Conservation (phyloP, 371 early-diverging fungal species). For the Syncephalastrum monosporum region DNA sequence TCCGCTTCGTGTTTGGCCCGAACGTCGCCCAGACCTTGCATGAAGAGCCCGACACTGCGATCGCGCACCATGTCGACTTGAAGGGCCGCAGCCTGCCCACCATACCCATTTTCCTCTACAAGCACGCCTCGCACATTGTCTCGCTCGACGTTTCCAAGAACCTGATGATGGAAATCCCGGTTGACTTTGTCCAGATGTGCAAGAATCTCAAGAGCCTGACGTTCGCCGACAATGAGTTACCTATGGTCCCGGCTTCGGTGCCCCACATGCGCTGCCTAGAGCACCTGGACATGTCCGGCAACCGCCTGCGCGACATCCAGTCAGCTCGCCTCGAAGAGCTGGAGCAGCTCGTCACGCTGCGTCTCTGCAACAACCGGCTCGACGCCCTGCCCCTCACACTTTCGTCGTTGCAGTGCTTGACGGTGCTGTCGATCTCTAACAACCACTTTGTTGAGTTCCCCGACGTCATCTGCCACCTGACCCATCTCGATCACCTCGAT, state of each 20-base stretch:
- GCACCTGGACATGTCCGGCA: constrained; percentile 77
- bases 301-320: constrained; percentile 67
- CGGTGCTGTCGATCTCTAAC: constrained; percentile 74
- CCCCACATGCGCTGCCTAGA: constrained; percentile 58
- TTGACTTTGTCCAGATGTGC: constrained; percentile 79
- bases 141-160: constrained; percentile 76
- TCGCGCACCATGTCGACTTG: constrained; percentile 67
- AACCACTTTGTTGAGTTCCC: constrained; percentile 79
- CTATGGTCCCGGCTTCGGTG: constrained; percentile 62
- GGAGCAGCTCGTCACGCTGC: constrained; percentile 57
- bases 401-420: constrained; percentile 55
- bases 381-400: constrained; percentile 64
- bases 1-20: constrained; percentile 76
- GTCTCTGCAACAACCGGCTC: constrained; percentile 76
- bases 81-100: constrained; percentile 67
- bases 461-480: constrained; percentile 56
- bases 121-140: constrained; percentile 61
- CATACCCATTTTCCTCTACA: constrained; percentile 76
- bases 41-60: constrained; percentile 39
- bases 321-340: constrained; percentile 66
- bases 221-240: constrained; percentile 68
- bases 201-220: constrained; percentile 62
- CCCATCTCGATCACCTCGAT: constrained; percentile 69
- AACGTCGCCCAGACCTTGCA: constrained; percentile 50
- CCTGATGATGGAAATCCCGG: constrained; percentile 67